Evolutionary conservation across 2,329 filamentous ascomycete genomes (phyloP).

Genomic region (Phaeosphaeriaceae sp.): DNA sequence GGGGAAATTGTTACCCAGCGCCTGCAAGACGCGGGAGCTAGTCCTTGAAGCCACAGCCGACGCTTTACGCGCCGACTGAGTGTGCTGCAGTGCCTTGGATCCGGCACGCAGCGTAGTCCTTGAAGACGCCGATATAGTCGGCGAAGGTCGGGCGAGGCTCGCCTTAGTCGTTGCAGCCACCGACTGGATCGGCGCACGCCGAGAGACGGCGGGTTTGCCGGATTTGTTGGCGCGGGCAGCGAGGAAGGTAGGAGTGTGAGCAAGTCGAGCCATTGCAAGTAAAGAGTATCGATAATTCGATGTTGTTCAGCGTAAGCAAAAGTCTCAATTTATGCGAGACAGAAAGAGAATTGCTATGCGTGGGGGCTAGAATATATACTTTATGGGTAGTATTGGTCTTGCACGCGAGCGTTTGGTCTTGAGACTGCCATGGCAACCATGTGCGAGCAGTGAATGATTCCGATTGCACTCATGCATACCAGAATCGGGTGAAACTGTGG

Average conservation of each 20-base stretch:
- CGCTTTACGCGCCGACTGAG: constrained; percentile 1
- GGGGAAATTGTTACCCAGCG: background rate
- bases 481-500: background rate
- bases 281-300: background rate
- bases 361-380: background rate
- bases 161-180: constrained; percentile 2
- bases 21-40: background rate
- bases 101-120: background rate
- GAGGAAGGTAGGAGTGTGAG: background rate
- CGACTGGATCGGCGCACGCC: constrained; percentile 9
- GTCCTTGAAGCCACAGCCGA: constrained; percentile 3
- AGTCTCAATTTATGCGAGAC: background rate
- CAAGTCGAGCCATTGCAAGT: constrained; percentile 7
- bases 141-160: background rate
- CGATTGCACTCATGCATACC: background rate
- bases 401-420: background rate
- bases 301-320: background rate
- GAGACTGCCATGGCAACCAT: background rate
- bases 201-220: background rate
- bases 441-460: background rate
- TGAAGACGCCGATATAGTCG: constrained; percentile 2
- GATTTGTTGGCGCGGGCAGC: background rate
- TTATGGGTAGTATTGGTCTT: background rate
- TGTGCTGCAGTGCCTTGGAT: background rate
- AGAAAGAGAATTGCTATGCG: background rate